Percentiles rank a stretch among this genome's conserved stretches.
These are phyloP conservation scores for Paraleonurus japonicus DNA, from an alignment of 257 asterid species.

Conservation along the genomic window DNA sequence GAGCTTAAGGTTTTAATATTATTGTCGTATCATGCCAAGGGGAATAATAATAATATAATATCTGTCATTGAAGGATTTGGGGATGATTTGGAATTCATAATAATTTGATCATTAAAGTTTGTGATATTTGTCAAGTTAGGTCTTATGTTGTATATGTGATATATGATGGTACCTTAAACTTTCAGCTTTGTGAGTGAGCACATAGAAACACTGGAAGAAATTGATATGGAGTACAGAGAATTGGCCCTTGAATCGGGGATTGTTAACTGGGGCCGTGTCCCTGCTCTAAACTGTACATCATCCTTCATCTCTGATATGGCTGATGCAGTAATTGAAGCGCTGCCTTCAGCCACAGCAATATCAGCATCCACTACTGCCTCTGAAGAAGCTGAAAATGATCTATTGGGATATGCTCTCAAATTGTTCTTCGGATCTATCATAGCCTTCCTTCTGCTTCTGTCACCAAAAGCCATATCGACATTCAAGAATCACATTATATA, in stretches of 20 bases:
- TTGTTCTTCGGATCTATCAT: conserved; percentile 72
- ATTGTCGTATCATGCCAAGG: neutral
- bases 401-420: conserved; percentile 42
- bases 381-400: conserved; percentile 44
- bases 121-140: neutral
- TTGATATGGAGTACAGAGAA: conserved; percentile 91
- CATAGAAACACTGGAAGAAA: conserved; percentile 96
- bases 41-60: too few relatives aligned
- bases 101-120: neutral
- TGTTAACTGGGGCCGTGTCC: conserved; percentile 94
- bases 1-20: neutral
- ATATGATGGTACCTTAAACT: neutral
- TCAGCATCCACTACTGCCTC: conserved; percentile 33
- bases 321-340: conserved; percentile 86
- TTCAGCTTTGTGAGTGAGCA: conserved; percentile 98
- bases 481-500: conserved; percentile 45
- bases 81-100: neutral
- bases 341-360: conserved; percentile 77
- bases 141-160: conserved; percentile 11
- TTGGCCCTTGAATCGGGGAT: conserved; percentile 88
- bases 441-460: conserved; percentile 69
- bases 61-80: neutral
- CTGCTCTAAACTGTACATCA: conserved; percentile 89
- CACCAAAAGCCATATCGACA: conserved; percentile 48
- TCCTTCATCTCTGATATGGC: conserved; percentile 83